Evolutionary conservation across 2,329 filamentous ascomycete species (phyloP).

Genomic region (Pyrenophora teres): DNA sequence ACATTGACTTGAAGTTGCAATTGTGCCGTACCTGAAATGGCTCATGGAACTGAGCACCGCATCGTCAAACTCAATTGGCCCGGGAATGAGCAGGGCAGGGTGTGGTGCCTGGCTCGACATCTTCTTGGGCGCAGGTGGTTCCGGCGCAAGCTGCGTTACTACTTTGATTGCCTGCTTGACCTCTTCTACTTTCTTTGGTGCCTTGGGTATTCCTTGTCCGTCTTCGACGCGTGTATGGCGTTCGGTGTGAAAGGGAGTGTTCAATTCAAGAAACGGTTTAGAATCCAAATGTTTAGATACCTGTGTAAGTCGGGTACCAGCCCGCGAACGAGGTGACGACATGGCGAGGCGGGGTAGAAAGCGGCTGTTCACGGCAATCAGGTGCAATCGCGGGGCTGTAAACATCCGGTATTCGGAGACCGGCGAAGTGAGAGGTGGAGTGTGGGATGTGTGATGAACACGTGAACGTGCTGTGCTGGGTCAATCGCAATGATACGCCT

Average conservation of each 20-base stretch:
- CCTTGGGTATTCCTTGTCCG: constrained; percentile 54
- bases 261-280: constrained; percentile 61
- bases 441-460: constrained; percentile 3
- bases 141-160: constrained; percentile 19
- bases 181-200: constrained; percentile 12
- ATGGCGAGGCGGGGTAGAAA: constrained; percentile 36
- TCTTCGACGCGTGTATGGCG: constrained; percentile 57
- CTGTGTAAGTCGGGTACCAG: constrained; percentile 60
- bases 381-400: constrained; percentile 36
- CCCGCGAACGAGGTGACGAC: constrained; percentile 39
- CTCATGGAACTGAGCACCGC: constrained; percentile 92
- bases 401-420: constrained; percentile 41
- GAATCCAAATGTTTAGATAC: constrained; percentile 65
- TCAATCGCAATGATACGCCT: constrained; percentile 2
- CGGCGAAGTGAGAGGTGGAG: constrained; percentile 8
- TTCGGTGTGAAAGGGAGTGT: constrained; percentile 68
- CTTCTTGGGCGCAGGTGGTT: constrained; percentile 23
- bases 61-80: constrained; percentile 98
- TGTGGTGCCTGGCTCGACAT: constrained; percentile 66
- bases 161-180: constrained; percentile 9
- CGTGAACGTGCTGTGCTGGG: not conserved
- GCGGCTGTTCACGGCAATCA: constrained; percentile 34
- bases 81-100: constrained; percentile 87
- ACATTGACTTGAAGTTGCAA: not conserved
- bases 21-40: constrained; percentile 73